Evolutionary conservation across 345 rosid species (phyloP).

Genomic region (Triadica sebifera): DNA sequence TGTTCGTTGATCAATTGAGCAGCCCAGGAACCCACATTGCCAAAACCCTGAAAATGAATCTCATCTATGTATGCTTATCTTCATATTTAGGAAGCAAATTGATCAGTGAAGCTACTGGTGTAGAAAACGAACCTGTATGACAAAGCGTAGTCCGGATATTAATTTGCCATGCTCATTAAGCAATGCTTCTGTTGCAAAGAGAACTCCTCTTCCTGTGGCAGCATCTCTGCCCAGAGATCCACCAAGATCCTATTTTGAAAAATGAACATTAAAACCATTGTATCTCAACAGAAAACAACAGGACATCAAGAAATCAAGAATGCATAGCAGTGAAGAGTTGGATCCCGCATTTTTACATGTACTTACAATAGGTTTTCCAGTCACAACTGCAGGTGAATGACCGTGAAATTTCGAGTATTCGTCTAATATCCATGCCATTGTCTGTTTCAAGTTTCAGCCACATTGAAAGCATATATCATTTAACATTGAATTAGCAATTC

Average conservation of each 20-base stretch:
- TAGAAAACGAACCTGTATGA: conserved; percentile 58
- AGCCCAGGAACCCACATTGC: conserved; percentile 98
- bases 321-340: neutral
- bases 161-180: conserved; percentile 77
- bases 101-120: neutral
- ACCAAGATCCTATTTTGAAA: conserved; percentile 71
- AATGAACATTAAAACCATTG: neutral
- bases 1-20: conserved; percentile 68
- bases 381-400: conserved; percentile 88
- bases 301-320: neutral
- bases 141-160: conserved; percentile 74
- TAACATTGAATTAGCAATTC: neutral
- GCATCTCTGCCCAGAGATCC: conserved; percentile 98
- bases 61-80: neutral
- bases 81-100: neutral
- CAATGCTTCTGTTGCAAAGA: conserved; percentile 89
- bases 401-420: conserved; percentile 96
- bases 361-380: conserved; percentile 88
- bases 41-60: conserved; percentile 63
- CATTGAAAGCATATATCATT: conserved; percentile 1
- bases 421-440: conserved; percentile 99
- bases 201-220: conserved; percentile 94
- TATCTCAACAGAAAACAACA: too few relatives aligned
- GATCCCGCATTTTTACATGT: neutral
- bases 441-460: conserved; percentile 39